These are phyloP conservation scores for Hygrophoropsis aurantiaca DNA, from an alignment of 768 basidiomycete genomes.

Conservation along the genomic window DNA sequence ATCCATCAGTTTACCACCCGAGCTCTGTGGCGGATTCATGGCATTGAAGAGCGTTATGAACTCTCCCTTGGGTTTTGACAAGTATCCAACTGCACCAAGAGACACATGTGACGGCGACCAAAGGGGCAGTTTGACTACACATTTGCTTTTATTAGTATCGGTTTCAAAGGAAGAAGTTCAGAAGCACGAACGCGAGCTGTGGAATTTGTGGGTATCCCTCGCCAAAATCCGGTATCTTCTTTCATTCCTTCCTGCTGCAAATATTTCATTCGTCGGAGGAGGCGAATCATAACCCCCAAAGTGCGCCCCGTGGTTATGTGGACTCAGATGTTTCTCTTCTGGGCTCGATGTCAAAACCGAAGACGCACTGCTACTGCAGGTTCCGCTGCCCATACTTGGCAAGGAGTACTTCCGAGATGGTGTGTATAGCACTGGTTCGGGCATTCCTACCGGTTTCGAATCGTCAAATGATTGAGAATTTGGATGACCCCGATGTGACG, in stretches of 20 bases:
- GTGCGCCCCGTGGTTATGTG: constrained; percentile 4
- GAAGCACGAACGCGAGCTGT: constrained; percentile 56
- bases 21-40: constrained; percentile 49
- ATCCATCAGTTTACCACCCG: constrained; percentile 39
- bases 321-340: neutral
- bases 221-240: constrained; percentile 61
- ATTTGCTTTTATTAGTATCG: neutral
- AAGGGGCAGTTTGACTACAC: constrained; percentile 59
- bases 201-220: constrained; percentile 60
- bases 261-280: constrained; percentile 34
- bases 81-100: constrained; percentile 76
- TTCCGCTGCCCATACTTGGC: neutral
- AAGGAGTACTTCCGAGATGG: constrained; percentile 19
- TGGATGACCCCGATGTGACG: neutral
- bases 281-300: constrained; percentile 40
- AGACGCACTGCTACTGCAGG: constrained; percentile 31
- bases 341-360: constrained; percentile 30
- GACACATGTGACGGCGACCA: constrained; percentile 67
- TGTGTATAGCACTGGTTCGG: constrained; percentile 40
- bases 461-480: neutral
- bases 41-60: constrained; percentile 78
- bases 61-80: constrained; percentile 61
- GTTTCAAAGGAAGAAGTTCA: neutral
- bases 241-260: constrained; percentile 55
- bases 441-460: constrained; percentile 25